These are phyloP conservation scores for Phytophthora constricta DNA, from an alignment of 352 stramenopile genomes.

Conservation along the genomic window DNA sequence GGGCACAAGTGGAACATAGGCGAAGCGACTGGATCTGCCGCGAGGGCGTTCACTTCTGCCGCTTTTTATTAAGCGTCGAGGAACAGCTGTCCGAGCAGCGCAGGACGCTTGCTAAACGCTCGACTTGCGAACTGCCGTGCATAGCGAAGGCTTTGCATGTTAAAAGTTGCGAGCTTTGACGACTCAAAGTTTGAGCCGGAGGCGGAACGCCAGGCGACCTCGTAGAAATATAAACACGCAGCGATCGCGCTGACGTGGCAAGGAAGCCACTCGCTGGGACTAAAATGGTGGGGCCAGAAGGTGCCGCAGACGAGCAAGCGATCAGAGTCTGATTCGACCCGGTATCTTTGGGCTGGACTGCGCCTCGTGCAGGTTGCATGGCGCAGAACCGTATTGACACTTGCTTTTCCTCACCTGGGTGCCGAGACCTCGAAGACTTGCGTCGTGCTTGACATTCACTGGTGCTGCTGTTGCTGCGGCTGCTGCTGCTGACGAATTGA, in stretches of 20 bases:
- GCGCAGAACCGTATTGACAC: not conserved
- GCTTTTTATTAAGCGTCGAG: not conserved
- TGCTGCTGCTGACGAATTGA: not conserved
- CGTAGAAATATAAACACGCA: not conserved
- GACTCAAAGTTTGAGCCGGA: not conserved
- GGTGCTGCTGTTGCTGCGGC: not conserved
- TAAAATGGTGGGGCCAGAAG: not conserved
- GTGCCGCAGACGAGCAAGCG: not conserved
- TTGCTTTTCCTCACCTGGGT: not conserved
- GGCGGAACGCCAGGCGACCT: not conserved
- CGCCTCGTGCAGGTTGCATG: not conserved
- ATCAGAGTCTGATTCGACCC: not conserved
- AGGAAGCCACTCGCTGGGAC: not conserved
- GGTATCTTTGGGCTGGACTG: not conserved
- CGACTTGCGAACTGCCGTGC: not conserved
- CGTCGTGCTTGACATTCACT: not conserved
- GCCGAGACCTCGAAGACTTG: not conserved
- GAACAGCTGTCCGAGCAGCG: not conserved
- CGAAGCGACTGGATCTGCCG: not conserved
- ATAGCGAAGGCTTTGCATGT: not conserved
- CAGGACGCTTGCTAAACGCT: conserved; percentile 2
- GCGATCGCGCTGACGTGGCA: not conserved
- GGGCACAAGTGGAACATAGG: not conserved
- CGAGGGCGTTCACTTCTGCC: not conserved
- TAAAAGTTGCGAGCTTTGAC: not conserved